phyloP scores from a whole-genome alignment of 345 rosid species.

The Brassica carinata region DNA sequence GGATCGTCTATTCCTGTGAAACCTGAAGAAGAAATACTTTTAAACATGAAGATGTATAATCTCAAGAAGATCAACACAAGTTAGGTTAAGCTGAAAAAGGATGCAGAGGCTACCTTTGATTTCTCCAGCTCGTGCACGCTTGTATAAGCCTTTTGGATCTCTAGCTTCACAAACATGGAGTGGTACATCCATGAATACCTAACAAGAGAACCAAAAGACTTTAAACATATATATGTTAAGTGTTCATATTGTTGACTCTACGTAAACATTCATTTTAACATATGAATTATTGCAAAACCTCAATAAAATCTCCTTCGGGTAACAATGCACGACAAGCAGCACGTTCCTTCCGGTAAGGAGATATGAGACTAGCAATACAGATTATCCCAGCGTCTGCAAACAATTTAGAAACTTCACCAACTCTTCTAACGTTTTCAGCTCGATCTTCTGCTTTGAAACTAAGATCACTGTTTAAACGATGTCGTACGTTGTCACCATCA shows the following conservation, averaged over 20 bases:
- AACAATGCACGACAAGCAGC: constrained; percentile 4
- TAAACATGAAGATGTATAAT: not conserved
- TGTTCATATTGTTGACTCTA: too few relatives aligned
- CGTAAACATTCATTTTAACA: too few relatives aligned
- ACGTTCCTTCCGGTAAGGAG: not conserved
- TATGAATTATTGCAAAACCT: not conserved
- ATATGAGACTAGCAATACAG: constrained; percentile 10
- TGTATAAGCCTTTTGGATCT: constrained; percentile 8
- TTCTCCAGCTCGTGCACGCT: constrained; percentile 5
- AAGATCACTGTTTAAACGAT: constrained; percentile 11
- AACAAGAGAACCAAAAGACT: not conserved
- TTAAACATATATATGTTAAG: not conserved
- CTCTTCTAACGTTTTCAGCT: not conserved
- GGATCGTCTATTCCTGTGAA: constrained; percentile 84
- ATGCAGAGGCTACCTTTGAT: constrained; percentile 27
- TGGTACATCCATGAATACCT: constrained; percentile 3
- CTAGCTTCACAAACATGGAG: not conserved
- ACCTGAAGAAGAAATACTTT: constrained; percentile 41
- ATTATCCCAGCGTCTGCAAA: constrained; percentile 4
- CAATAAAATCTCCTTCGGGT: not conserved
- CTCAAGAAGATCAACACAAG: not conserved
- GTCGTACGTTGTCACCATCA: constrained; percentile 6
- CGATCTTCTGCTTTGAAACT: constrained; percentile 4
- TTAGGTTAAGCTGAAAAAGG: not conserved
- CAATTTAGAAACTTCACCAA: not conserved